phyloP scores from a whole-genome alignment of 208 protist species.

The Acanthamoeba royreba region DNA sequence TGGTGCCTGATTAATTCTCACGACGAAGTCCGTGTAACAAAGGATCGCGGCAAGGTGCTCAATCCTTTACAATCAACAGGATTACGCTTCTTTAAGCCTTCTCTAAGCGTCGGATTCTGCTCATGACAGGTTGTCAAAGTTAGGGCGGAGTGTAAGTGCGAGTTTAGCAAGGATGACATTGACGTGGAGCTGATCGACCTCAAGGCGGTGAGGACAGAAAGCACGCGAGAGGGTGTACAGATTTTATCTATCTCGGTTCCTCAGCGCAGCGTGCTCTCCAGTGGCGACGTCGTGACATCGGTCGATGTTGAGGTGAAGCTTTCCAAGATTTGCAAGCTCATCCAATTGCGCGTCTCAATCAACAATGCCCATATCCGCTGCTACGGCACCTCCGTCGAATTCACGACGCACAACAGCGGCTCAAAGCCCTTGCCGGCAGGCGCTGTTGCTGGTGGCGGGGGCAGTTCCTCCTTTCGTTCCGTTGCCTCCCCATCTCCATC shows the following conservation, averaged over 20 bases:
- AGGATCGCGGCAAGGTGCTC: background rate
- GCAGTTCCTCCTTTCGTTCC: background rate
- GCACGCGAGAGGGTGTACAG: background rate
- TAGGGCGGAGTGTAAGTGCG: background rate
- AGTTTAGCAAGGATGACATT: conserved; percentile 17
- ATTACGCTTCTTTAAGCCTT: background rate
- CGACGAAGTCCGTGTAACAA: conserved; percentile 21
- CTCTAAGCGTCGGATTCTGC: too few species aligned
- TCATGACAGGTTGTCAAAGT: background rate
- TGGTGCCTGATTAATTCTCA: background rate
- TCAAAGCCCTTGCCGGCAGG: background rate
- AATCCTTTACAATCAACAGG: background rate
- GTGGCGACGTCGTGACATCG: background rate
- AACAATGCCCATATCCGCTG: background rate
- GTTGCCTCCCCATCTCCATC: background rate
- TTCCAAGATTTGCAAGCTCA: conserved; percentile 20
- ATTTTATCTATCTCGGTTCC: background rate
- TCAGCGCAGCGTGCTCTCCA: background rate
- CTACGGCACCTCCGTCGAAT: background rate
- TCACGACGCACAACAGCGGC: conserved; percentile 34
- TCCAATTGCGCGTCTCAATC: background rate
- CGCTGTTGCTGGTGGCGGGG: too few species aligned
- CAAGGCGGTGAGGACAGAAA: background rate
- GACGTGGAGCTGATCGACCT: conserved; percentile 2
- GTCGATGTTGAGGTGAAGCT: conserved; percentile 17